These are phyloP conservation scores for Russula sp. DNA, from an alignment of 768 basidiomycete genomes.

Conservation along the genomic window DNA sequence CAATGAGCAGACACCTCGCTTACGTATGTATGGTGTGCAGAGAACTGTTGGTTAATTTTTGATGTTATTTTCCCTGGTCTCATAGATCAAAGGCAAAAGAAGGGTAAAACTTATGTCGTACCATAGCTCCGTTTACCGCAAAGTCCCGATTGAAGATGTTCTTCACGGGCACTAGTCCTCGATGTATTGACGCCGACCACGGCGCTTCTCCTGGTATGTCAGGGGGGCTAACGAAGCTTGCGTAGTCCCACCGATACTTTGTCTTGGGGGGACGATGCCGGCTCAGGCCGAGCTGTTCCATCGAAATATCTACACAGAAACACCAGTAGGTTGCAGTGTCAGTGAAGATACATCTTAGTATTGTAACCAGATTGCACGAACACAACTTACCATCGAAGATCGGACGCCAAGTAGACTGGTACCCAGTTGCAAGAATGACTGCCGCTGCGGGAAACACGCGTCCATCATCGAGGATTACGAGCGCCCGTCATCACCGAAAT, in stretches of 20 bases:
- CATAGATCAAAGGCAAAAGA: background rate
- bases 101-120: conserved; percentile 32
- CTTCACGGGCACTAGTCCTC: conserved; percentile 60
- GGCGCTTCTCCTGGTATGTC: conserved; percentile 32
- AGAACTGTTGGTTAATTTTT: conserved; percentile 42
- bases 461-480: conserved; percentile 48
- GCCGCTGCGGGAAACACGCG: conserved; percentile 43
- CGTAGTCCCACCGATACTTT: conserved; percentile 36
- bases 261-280: conserved; percentile 38
- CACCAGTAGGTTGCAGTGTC: background rate
- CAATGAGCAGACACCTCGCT: conserved; percentile 58
- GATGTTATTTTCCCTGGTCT: background rate
- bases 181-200: conserved; percentile 52
- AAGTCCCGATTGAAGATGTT: conserved; percentile 56
- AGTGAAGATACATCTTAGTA: background rate
- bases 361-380: background rate
- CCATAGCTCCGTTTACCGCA: conserved; percentile 61
- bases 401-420: conserved; percentile 52
- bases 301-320: conserved; percentile 44
- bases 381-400: conserved; percentile 42
- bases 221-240: conserved; percentile 41
- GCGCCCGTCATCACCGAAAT: conserved; percentile 38
- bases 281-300: conserved; percentile 48
- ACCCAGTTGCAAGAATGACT: conserved; percentile 60
- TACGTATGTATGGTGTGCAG: conserved; percentile 52